phyloP scores from a whole-genome alignment of 805 yeast genomes.

The Spathaspora gorwiae region DNA sequence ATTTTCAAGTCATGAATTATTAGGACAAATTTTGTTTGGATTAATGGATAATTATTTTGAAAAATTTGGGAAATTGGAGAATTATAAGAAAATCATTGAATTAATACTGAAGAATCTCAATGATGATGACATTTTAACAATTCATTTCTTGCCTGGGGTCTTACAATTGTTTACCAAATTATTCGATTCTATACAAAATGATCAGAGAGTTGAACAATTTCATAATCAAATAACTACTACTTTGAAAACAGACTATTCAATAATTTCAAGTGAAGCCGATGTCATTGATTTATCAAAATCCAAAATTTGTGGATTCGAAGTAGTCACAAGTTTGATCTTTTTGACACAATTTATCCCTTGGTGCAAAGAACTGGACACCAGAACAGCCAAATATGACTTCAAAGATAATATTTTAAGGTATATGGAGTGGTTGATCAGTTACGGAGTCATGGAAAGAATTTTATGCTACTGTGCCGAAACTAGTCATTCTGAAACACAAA shows the following conservation, averaged over 20 bases:
- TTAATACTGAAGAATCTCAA: constrained; percentile 44
- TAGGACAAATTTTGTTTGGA: constrained; percentile 63
- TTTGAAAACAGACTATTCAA: constrained; percentile 20
- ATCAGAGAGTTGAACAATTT: constrained; percentile 22
- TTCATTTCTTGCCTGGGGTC: constrained; percentile 64
- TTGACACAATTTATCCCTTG: constrained; percentile 58
- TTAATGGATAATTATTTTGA: constrained; percentile 36
- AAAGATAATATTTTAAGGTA: constrained; percentile 54
- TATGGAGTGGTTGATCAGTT: constrained; percentile 51
- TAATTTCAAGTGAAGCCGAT: constrained; percentile 10
- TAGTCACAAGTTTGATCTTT: constrained; percentile 46
- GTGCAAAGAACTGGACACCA: constrained; percentile 50
- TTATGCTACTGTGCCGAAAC: constrained; percentile 60
- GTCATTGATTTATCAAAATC: constrained; percentile 30
- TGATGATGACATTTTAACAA: constrained; percentile 57
- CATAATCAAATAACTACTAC: constrained; percentile 34
- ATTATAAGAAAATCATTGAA: constrained; percentile 37
- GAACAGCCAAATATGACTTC: constrained; percentile 48
- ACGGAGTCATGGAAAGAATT: constrained; percentile 69
- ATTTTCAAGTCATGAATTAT: constrained; percentile 61
- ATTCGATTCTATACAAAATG: constrained; percentile 24
- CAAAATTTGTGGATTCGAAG: constrained; percentile 30
- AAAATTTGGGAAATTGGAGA: constrained; percentile 23
- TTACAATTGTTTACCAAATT: constrained; percentile 42
- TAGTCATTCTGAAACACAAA: constrained; percentile 27